Conservation (phyloP, 768 basidiomycete genomes). For the Galerina sulciceps region DNA sequence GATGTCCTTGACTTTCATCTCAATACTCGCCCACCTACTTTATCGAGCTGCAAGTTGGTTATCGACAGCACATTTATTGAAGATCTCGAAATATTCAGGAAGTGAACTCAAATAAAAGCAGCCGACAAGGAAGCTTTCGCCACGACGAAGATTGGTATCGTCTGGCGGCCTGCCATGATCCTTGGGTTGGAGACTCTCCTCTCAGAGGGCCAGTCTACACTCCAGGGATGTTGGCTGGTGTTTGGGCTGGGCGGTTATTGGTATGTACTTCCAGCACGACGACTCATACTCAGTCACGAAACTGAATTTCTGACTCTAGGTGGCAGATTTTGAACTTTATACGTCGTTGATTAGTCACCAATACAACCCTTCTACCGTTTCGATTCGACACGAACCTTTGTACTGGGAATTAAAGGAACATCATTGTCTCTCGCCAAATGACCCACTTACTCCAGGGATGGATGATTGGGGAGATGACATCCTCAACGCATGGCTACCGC, state of each 20-base stretch:
- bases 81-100: conserved; percentile 11
- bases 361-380: conserved; percentile 24
- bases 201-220: conserved; percentile 45
- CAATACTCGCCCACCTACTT: conserved; percentile 37
- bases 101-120: neutral
- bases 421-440: conserved; percentile 44
- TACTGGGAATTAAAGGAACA: conserved; percentile 49
- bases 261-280: conserved; percentile 25
- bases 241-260: conserved; percentile 51
- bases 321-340: conserved; percentile 24
- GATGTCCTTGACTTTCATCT: conserved; percentile 45
- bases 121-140: conserved; percentile 25
- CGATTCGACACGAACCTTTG: conserved; percentile 38
- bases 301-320: conserved; percentile 6
- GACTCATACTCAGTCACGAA: neutral
- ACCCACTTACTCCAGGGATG: conserved; percentile 37
- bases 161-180: conserved; percentile 44
- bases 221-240: conserved; percentile 47
- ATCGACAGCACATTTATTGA: conserved; percentile 12
- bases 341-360: conserved; percentile 23
- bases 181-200: conserved; percentile 36
- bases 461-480: conserved; percentile 46
- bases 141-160: conserved; percentile 56
- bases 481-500: conserved; percentile 54
- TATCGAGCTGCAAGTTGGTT: conserved; percentile 16